phyloP scores from a whole-genome alignment of 129 eudicot species.

The Artemisia argyi region DNA sequence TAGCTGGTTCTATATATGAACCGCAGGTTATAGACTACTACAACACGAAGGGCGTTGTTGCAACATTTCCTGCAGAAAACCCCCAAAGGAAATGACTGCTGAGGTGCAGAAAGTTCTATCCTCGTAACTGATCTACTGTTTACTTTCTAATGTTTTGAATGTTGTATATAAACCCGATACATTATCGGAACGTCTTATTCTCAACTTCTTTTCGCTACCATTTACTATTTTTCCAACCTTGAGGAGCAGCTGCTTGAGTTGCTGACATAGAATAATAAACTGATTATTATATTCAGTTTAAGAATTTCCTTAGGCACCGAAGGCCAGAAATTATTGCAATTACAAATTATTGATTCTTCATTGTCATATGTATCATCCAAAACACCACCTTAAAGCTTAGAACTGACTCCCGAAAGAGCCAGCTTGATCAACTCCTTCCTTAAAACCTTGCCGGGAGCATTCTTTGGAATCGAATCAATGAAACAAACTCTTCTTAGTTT shows the following conservation, averaged over 20 bases:
- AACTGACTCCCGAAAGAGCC: conserved; percentile 35
- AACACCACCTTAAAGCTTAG: conserved; percentile 42
- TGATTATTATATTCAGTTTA: conserved; percentile 11
- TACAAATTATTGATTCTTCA: no score
- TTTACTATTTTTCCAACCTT: conserved; percentile 27
- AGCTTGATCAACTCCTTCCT: conserved; percentile 53
- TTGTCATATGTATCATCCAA: no score
- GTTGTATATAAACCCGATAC: conserved; percentile 5
- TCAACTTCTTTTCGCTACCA: conserved; percentile 11
- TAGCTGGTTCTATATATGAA: not conserved
- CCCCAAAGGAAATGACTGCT: conserved; percentile 41
- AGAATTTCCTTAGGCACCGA: not conserved
- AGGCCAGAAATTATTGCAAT: no score
- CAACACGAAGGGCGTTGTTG: conserved; percentile 41
- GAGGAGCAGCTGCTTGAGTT: conserved; percentile 25
- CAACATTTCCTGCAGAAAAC: conserved; percentile 62
- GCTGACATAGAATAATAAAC: conserved; percentile 24
- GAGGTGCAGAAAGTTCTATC: conserved; percentile 33
- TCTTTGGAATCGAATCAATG: conserved; percentile 48
- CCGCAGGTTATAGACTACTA: conserved; percentile 31
- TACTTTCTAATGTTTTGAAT: conserved; percentile 1
- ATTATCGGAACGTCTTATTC: conserved; percentile 15
- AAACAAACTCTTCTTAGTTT: conserved; percentile 46
- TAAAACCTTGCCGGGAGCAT: conserved; percentile 57
- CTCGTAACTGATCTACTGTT: not conserved